Evolutionary conservation across 1,284 basidiomycete genomes (phyloP), one percentile per base, ranked within the genome.

Genomic region (Leccinum fallax): DNA sequence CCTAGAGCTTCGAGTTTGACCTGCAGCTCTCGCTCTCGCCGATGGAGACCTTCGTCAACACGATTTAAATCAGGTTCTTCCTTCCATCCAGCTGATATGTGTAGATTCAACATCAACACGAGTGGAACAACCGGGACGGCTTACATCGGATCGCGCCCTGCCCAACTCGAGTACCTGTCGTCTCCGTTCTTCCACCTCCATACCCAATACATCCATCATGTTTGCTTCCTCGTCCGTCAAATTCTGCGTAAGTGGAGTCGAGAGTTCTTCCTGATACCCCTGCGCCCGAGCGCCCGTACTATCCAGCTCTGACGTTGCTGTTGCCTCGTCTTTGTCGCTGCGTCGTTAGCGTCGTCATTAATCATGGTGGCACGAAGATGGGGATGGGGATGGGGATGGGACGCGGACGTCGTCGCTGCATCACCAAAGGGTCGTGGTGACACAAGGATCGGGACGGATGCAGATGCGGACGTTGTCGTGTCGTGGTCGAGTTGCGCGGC

Each of bases 31-130:
- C 94, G 89, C 46, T 87, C 82, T 15, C 90, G 84, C 4, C 95
- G 85, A 19, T 88, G 83, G 16, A 98, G 82, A 66, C 89, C 90
- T 73, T 99, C 97, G 65, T 94, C 36, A 99, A 81, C 75, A 99
- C 97, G 58, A 98, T 96, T 74, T 97, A 93, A 26, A 98, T 79
- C 13, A 89, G 78, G 71, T 89, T 93, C 76, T 93, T 94, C 65
- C 84, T 83, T 24, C 88, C 85, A 40, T 91, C 88, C 60, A 96
- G 77, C 93, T 97, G 63, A 40, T 49, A 65, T 48, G 58, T 19
- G 43, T 32, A 32, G 13, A 7, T 15, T 67, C 19, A 63, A 51
- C 32, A 55, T 54, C 55, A 51, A 46, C 49, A 36, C 13, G 11
- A 53, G 13, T 53, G 19, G 51, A 16, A 34, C 38, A 32, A 21